Conservation (phyloP, 1,284 basidiomycete species). For the Grifola frondosa region DNA sequence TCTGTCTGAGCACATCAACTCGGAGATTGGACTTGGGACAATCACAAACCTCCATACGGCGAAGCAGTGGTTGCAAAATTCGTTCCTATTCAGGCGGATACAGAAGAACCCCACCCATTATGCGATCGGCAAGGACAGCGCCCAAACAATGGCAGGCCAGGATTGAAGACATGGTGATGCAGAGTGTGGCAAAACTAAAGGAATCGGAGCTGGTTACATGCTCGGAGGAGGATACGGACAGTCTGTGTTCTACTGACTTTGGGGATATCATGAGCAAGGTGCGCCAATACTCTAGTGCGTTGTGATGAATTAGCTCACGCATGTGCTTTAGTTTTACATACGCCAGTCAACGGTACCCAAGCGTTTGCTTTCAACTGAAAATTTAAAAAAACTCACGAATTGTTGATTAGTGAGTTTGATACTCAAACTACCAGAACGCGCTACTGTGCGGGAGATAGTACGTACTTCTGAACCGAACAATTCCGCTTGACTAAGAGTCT, state of each 20-base stretch:
- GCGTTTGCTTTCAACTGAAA: constrained; percentile 9
- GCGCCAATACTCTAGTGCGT: too few species aligned
- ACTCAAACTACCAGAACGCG: constrained; percentile 53
- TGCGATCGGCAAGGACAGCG: constrained; percentile 55
- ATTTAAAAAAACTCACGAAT: not conserved
- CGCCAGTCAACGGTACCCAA: constrained; percentile 66
- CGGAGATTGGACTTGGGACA: constrained; percentile 85
- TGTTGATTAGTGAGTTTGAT: constrained; percentile 63
- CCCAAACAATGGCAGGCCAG: constrained; percentile 66
- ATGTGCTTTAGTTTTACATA: constrained; percentile 62
- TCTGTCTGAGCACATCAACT: constrained; percentile 88
- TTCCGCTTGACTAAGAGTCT: constrained; percentile 4
- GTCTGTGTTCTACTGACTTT: constrained; percentile 63
- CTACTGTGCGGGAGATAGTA: constrained; percentile 65
- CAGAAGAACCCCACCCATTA: constrained; percentile 82
- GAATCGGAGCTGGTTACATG: constrained; percentile 58
- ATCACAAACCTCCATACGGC: constrained; percentile 70
- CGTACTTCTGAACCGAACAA: constrained; percentile 26
- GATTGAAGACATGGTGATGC: constrained; percentile 69
- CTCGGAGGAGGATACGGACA: constrained; percentile 34
- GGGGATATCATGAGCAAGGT: constrained; percentile 87
- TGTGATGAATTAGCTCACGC: constrained; percentile 9
- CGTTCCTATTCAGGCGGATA: constrained; percentile 84
- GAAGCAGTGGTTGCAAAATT: constrained; percentile 75
- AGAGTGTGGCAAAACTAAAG: constrained; percentile 61